Percentiles rank a stretch among this genome's conserved stretches.
phyloP scores from a whole-genome alignment of 208 protist species.

The Trypanosoma rangeli region DNA sequence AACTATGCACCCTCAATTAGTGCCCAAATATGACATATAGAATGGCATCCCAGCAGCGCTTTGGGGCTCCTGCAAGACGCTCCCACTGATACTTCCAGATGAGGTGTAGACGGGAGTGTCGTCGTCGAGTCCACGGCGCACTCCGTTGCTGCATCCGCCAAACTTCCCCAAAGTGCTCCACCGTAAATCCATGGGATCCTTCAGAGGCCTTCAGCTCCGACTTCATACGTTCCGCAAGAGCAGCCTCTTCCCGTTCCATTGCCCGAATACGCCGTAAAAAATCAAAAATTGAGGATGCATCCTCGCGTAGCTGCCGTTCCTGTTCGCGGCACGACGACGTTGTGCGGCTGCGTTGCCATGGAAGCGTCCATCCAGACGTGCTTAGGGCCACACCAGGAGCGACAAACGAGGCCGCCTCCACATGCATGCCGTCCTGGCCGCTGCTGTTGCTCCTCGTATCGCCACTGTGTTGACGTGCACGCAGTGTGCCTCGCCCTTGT shows the following conservation, averaged over 20 bases:
- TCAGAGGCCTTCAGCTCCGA: slow-evolving; percentile 33
- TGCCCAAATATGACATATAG: slow-evolving; percentile 19
- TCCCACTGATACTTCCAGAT: slow-evolving; percentile 17
- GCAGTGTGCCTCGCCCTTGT: neutral
- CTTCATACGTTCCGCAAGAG: slow-evolving; percentile 34
- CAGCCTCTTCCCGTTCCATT: slow-evolving; percentile 29
- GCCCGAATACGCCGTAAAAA: slow-evolving; percentile 44
- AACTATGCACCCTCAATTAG: neutral
- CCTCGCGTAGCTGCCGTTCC: slow-evolving; percentile 29
- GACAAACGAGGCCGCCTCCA: slow-evolving; percentile 48
- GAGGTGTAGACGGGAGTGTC: slow-evolving; percentile 4
- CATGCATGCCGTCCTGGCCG: slow-evolving; percentile 27
- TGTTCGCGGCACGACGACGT: slow-evolving; percentile 21
- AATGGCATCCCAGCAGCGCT: slow-evolving; percentile 2
- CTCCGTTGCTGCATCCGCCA: slow-evolving; percentile 2
- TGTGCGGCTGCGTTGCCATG: slow-evolving; percentile 64
- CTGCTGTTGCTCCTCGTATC: neutral
- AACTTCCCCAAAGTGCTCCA: slow-evolving; percentile 58
- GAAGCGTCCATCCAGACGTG: slow-evolving; percentile 53
- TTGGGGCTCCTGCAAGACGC: neutral
- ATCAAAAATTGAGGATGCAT: slow-evolving; percentile 32
- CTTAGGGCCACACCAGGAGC: slow-evolving; percentile 62
- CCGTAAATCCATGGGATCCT: slow-evolving; percentile 74
- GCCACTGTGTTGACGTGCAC: neutral
- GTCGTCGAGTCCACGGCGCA: slow-evolving; percentile 10